Evolutionary conservation across 257 asterid species (phyloP), one percentile per base, ranked within the genome.

Genomic region (Capsicum rhomboideum): DNA sequence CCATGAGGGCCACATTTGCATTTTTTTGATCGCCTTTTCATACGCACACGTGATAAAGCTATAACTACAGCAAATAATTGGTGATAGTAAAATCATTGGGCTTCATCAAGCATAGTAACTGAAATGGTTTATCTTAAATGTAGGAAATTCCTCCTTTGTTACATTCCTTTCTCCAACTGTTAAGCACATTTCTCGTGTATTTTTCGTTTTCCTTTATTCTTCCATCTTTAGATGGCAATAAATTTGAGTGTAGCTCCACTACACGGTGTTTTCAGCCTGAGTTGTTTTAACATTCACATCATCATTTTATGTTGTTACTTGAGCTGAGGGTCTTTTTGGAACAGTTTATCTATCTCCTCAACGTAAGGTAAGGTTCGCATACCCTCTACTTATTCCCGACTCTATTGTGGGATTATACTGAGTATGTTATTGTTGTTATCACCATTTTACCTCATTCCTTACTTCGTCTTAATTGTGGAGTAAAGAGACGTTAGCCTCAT

Each of bases 1-100:
- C 98, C 99, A n/a, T 96, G 93, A 96, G 82, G 71, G 20, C 82
- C 17, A 14, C 44, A 1, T 12, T 31, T n/a, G 50, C 78, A 12
- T 59, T 49, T 50, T n/a, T 20, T 67, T 64, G 52, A 72, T 9
- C 56, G 0, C 79, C 29, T 78, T 21, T 64, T 61, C 53, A 86
- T 79, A 82, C 72, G 66, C 87, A 84, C 88, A 58, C 67, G 84
- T 82, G 86, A 86, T 89, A 84, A 89, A 85, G 46, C 83, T 72
- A 68, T 54, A 68, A 21, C 64, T 64, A 55, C 54, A 53, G 44
- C 80, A 61, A 86, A 83, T 61, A 87, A 86, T 85, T 77, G 28
- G 28, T 77, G 64, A 26, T 75, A 7, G 82, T 28, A 50, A 49
- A 50, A 77, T 50, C 1, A 28, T 50, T 50, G 82, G 0, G 64